Percentiles rank a stretch among this genome's conserved stretches.
These are phyloP conservation scores for Combretum micranthum DNA, from an alignment of 345 rosid genomes.

Conservation along the genomic window DNA sequence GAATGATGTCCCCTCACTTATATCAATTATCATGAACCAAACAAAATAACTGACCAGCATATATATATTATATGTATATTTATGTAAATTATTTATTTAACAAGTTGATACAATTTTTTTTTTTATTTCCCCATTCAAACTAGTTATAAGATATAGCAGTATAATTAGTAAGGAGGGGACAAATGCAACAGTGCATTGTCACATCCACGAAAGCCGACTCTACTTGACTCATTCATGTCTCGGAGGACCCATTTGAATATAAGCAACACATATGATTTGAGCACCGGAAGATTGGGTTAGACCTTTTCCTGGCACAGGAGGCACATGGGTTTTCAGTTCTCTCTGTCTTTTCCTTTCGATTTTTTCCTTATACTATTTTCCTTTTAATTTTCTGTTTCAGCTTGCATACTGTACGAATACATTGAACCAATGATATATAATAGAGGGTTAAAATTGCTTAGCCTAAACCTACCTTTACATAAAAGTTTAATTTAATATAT, in stretches of 20 bases:
- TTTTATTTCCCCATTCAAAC: too few relatives aligned
- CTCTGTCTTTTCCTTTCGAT: neutral
- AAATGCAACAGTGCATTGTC: constrained; percentile 17
- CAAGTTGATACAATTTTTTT: too few relatives aligned
- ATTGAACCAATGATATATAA: too few relatives aligned
- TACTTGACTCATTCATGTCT: constrained; percentile 7
- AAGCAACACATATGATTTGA: neutral
- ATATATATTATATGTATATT: too few relatives aligned
- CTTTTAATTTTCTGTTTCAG: too few relatives aligned
- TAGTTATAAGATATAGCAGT: neutral
- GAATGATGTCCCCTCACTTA: constrained; percentile 5
- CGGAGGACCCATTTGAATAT: constrained; percentile 7
- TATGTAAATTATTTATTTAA: too few relatives aligned
- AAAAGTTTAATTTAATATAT: too few relatives aligned
- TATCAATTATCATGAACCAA: neutral
- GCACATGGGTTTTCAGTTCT: constrained; percentile 24
- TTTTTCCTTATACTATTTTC: neutral
- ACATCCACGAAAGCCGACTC: constrained; percentile 23
- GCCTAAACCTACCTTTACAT: too few relatives aligned
- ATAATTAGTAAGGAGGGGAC: constrained; percentile 5
- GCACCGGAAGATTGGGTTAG: too few relatives aligned
- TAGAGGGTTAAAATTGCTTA: too few relatives aligned
- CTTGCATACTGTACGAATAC: too few relatives aligned
- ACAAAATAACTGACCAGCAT: too few relatives aligned
- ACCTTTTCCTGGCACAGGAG: neutral